A percentile compares a stretch with the other conserved stretches of the same genome.
phyloP scores from a whole-genome alignment of 805 yeast genomes.

The Suhomyces sp. region DNA sequence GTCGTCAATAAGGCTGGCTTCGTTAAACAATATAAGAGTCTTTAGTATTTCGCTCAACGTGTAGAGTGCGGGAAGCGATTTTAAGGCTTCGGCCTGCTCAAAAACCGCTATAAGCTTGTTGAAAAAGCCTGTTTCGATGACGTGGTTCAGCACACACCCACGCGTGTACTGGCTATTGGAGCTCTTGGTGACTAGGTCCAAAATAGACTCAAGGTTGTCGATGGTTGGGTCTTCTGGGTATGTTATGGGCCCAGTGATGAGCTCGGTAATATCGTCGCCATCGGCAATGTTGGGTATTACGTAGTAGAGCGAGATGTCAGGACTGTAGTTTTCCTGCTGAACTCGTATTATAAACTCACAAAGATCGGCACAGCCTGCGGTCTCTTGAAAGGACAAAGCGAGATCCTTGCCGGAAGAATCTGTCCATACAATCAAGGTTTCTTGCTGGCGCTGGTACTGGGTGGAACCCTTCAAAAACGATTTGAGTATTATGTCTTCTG shows the following conservation, averaged over 20 bases:
- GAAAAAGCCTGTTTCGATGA: slow-evolving; percentile 55
- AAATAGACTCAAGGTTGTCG: slow-evolving; percentile 50
- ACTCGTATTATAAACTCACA: slow-evolving; percentile 76
- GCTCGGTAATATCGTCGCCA: slow-evolving; percentile 59
- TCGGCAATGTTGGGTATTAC: slow-evolving; percentile 52
- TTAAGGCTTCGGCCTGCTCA: slow-evolving; percentile 50
- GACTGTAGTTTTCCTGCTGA: slow-evolving; percentile 56
- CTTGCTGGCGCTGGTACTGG: slow-evolving; percentile 92
- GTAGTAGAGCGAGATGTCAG: slow-evolving; percentile 58
- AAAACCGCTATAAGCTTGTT: slow-evolving; percentile 51
- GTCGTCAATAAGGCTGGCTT: slow-evolving; percentile 37
- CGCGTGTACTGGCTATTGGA: slow-evolving; percentile 62
- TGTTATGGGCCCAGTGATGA: slow-evolving; percentile 74
- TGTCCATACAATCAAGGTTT: slow-evolving; percentile 92
- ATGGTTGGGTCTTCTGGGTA: slow-evolving; percentile 58
- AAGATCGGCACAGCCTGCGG: slow-evolving; percentile 79
- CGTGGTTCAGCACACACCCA: slow-evolving; percentile 53
- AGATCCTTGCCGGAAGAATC: slow-evolving; percentile 70
- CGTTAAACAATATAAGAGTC: slow-evolving; percentile 68
- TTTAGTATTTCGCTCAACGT: slow-evolving; percentile 71
- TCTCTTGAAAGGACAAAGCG: slow-evolving; percentile 89
- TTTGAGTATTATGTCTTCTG: slow-evolving; percentile 56
- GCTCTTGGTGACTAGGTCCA: slow-evolving; percentile 57
- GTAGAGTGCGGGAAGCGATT: slow-evolving; percentile 56
- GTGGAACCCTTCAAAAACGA: slow-evolving; percentile 69